Conservation (phyloP, 1,284 basidiomycete species). For the Vanrija pseudolonga region DNA sequence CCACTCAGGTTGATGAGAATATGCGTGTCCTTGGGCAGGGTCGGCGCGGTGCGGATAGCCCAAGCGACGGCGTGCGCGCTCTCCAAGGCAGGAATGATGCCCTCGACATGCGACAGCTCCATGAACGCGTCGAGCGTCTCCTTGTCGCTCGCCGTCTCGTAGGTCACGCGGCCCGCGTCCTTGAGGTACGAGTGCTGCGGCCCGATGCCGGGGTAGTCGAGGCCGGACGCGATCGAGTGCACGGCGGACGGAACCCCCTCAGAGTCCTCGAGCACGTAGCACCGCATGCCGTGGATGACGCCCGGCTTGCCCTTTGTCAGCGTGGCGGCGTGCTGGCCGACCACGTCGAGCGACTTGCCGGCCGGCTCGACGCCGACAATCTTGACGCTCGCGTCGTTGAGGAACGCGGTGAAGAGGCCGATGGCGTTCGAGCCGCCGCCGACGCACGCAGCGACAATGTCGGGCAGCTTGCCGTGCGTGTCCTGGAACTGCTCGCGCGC, state of each 20-base stretch:
- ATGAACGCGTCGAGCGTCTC: conserved; percentile 90
- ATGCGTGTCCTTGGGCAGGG: conserved; percentile 74
- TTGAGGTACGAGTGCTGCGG: conserved; percentile 98
- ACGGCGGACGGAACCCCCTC: conserved; percentile 93
- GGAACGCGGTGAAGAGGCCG: conserved; percentile 93
- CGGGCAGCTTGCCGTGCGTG: conserved; percentile 77
- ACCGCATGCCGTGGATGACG: conserved; percentile 88
- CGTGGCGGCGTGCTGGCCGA: conserved; percentile 85
- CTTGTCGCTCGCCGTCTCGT: conserved; percentile 87
- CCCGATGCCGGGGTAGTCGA: conserved; percentile 62
- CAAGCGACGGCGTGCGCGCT: conserved; percentile 95
- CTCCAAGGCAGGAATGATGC: conserved; percentile 96
- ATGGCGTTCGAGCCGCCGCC: conserved; percentile 98
- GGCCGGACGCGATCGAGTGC: conserved; percentile 74
- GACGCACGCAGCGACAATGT: conserved; percentile 92
- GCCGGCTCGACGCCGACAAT: conserved; percentile 91
- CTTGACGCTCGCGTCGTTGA: conserved; percentile 73
- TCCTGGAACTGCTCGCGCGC: conserved; percentile 84
- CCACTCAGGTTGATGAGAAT: conserved; percentile 62
- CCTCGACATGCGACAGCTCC: conserved; percentile 84
- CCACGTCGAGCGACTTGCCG: conserved; percentile 86
- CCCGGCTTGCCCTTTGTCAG: conserved; percentile 85
- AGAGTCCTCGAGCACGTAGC: conserved; percentile 85
- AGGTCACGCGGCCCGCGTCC: conserved; percentile 88
- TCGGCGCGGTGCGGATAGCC: conserved; percentile 78